These are phyloP conservation scores for Ogataea ganodermae DNA, from an alignment of 805 yeast genomes.

Conservation along the genomic window DNA sequence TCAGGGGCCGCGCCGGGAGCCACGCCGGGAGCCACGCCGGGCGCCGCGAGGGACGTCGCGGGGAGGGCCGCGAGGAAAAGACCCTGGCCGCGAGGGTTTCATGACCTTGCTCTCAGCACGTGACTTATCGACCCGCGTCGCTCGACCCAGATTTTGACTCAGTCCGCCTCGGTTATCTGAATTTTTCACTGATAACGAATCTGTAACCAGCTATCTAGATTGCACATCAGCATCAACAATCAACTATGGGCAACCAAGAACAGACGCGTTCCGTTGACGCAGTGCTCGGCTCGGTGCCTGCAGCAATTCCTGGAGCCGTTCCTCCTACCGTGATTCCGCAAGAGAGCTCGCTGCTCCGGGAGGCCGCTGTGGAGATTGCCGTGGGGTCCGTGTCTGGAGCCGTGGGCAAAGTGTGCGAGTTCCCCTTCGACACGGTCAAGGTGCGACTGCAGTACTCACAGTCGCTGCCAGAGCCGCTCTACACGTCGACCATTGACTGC, in stretches of 20 bases:
- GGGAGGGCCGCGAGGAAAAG: neutral
- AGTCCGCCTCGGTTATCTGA: neutral
- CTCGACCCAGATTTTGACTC: neutral
- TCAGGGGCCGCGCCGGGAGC: neutral
- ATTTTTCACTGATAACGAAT: slow-evolving; percentile 8
- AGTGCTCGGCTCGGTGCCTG: neutral
- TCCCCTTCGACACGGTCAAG: slow-evolving; percentile 90
- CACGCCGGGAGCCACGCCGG: neutral
- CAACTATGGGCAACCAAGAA: neutral
- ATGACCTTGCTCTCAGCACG: neutral
- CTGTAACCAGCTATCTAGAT: neutral
- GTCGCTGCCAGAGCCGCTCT: slow-evolving; percentile 52
- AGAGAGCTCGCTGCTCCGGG: slow-evolving; percentile 18
- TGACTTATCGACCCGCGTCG: too few species aligned
- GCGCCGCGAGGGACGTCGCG: too few species aligned
- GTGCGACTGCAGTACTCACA: slow-evolving; percentile 79
- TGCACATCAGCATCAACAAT: neutral
- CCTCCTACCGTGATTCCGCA: neutral
- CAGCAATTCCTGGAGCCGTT: neutral
- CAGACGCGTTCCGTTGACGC: neutral
- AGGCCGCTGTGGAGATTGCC: slow-evolving; percentile 42
- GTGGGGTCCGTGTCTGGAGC: slow-evolving; percentile 72
- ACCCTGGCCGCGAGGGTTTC: neutral
- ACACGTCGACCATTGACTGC: slow-evolving; percentile 64
- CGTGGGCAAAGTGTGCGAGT: slow-evolving; percentile 80